Evolutionary conservation across 345 rosid species (phyloP), one percentile per base, ranked within the genome.

Genomic region (Passiflora organensis): DNA sequence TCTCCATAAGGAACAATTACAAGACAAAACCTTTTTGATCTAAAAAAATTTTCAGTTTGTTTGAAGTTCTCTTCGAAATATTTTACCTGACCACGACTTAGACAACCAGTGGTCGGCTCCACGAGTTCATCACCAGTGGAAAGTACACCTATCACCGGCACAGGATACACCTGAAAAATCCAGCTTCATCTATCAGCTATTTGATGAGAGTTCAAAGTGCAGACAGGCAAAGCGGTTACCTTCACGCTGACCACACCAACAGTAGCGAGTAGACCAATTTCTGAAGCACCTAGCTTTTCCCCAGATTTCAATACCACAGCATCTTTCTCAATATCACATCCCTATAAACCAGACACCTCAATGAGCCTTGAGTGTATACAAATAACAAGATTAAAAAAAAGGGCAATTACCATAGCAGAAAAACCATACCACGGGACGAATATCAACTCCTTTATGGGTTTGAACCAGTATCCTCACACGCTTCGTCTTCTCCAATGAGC

Each of bases 61-160:
- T n/a, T n/a, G n/a, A n/a, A n/a, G n/a, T n/a, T n/a, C n/a, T n/a
- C n/a, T n/a, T n/a, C n/a, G n/a, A n/a, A n/a, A n/a, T n/a, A n/a
- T n/a, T n/a, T n/a, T n/a, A 93, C 97, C 97, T 86, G 89, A 56
- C 97, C 99, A 67, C 83, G 84, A 66, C 78, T 65, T 59, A 93
- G 76, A 63, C 59, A 55, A 47, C 62, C 69, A 25, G 77, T 61
- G 47, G 76, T 68, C 53, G 95, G 85, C 66, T 93, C 91, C 36
- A 84, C 95, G 70, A 93, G 89, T 76, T 93, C 97, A 38, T 93
- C 97, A 53, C 97, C 97, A 19, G 97, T 82, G 53, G 99, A 93
- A 72, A 93, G 97, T 66, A 93, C 79, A 48, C 86, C 96, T 66
- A 93, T 71, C 32, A 72, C 79, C 60, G 99, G 97, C 52, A 72